Evolutionary conservation across 306 rosid genomes (phyloP), one percentile per base, ranked within the genome.

Genomic region (Citrullus colocynthis): DNA sequence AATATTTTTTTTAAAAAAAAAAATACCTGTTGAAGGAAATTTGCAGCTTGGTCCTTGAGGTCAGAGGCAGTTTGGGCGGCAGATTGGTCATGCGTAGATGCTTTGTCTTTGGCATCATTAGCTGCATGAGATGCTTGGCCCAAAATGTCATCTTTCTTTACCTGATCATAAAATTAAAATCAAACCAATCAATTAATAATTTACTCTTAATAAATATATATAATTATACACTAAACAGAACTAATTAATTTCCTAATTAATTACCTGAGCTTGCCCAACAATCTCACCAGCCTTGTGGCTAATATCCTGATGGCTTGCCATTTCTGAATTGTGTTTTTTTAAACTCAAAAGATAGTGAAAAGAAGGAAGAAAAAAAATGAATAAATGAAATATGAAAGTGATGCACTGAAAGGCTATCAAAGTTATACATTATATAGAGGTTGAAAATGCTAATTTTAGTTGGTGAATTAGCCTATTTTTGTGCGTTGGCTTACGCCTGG

Each of bases 21-120:
- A 14, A 24, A 4, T 24, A 18, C 91, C 91, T 88, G 91, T 82
- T 88, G 91, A 64, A 88, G 71, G 80, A 88, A 60, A 79, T 32
- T 73, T 60, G 89, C 63, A 74, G 89, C 84, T 83, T 87, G 88
- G 16, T 67, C 84, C 24, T 79, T 80, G 78, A 82, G 63, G 42
- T 82, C 80, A 48, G 86, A 37, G 30, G 84, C 79, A 71, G 81
- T 21, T 20, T 75, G 77, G 18, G 80, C 9, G 13, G 82, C 13
- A 20, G 73, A 57, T 24, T 58, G 78, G 32, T 52, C 77, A 4
- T 52, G 59, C 1, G 20, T 28, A 9, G 76, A 71, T 51, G 81
- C 28, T 44, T 76, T 76, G 58, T 78, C 66, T 28, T 79, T 55
- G 64, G 74, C 56, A 14, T 74, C 76, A 37, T 77, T 78, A 74